Conservation (phyloP, 225 moss, liverwort and hornwort genomes). For the Bryoerythrophyllum caledonicum region DNA sequence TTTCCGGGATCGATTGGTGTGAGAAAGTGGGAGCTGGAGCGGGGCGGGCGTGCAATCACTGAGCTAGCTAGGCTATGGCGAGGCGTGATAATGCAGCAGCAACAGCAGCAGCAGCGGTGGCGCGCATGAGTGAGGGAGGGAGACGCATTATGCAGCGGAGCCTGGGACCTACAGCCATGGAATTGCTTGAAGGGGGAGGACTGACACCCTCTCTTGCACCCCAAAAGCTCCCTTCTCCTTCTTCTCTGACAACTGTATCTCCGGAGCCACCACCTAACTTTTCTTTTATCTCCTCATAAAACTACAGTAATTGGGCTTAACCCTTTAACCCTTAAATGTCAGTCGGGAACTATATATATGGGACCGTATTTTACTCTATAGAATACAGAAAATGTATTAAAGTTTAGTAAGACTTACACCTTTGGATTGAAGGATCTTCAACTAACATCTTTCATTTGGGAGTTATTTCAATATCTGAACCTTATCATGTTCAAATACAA, state of each 20-base stretch:
- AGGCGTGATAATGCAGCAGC: slow-evolving; percentile 32
- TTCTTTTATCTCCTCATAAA: not conserved
- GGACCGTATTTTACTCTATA: too few species aligned
- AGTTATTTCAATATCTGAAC: too few species aligned
- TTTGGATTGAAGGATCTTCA: too few species aligned
- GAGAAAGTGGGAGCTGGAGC: not conserved
- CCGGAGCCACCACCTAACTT: not conserved
- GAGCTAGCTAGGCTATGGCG: slow-evolving; percentile 22
- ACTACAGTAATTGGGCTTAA: too few species aligned
- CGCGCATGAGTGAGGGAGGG: slow-evolving; percentile 28
- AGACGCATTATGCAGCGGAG: slow-evolving; percentile 38
- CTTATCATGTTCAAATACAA: too few species aligned
- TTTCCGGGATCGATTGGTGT: too few species aligned
- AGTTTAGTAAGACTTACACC: too few species aligned
- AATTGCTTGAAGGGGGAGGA: not conserved
- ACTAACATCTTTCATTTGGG: too few species aligned
- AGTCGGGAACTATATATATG: too few species aligned
- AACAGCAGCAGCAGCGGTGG: slow-evolving; percentile 16
- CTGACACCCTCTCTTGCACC: slow-evolving; percentile 35
- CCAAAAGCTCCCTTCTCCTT: not conserved
- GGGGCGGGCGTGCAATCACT: slow-evolving; percentile 16
- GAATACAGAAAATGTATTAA: too few species aligned
- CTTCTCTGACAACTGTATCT: slow-evolving; percentile 13
- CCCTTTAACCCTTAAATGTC: too few species aligned
- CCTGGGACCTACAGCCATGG: slow-evolving; percentile 55